Percentiles rank a stretch among this genome's conserved stretches.
These are phyloP conservation scores for Priceomyces medius DNA, from an alignment of 805 yeast genomes.

Conservation along the genomic window DNA sequence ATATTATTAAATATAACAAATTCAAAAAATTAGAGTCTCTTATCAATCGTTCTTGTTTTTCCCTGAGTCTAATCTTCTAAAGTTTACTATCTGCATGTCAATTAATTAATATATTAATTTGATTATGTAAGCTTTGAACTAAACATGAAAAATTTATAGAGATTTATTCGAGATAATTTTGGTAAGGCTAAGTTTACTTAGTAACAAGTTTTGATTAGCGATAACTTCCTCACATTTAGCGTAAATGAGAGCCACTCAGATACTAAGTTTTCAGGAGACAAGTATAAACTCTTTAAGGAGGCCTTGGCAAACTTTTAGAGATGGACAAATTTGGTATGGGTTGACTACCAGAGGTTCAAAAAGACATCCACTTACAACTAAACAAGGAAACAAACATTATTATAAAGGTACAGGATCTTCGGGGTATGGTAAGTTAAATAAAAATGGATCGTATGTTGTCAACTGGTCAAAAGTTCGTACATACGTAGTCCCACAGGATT, in stretches of 20 bases:
- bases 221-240: no score
- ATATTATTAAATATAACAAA: neutral
- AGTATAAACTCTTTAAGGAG: conserved; percentile 54
- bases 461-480: conserved; percentile 88
- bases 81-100: no score
- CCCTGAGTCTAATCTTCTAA: no score
- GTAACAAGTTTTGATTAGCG: no score
- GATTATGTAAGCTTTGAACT: conserved; percentile 6
- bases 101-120: no score
- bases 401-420: conserved; percentile 97
- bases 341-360: conserved; percentile 73
- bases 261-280: conserved; percentile 48
- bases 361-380: conserved; percentile 81
- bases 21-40: no score
- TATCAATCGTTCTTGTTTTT: no score
- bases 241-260: conserved; percentile 53
- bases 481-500: conserved; percentile 71
- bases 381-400: conserved; percentile 89
- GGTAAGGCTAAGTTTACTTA: no score
- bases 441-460: conserved; percentile 70
- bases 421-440: conserved; percentile 82
- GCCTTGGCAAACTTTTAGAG: conserved; percentile 86
- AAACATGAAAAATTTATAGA: neutral
- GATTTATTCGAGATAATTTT: neutral
- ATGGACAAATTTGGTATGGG: conserved; percentile 85